Percentiles rank a stretch among this genome's conserved stretches.
phyloP scores from a whole-genome alignment of 2,329 filamentous ascomycete species.

The Aureobasidium sp. region DNA sequence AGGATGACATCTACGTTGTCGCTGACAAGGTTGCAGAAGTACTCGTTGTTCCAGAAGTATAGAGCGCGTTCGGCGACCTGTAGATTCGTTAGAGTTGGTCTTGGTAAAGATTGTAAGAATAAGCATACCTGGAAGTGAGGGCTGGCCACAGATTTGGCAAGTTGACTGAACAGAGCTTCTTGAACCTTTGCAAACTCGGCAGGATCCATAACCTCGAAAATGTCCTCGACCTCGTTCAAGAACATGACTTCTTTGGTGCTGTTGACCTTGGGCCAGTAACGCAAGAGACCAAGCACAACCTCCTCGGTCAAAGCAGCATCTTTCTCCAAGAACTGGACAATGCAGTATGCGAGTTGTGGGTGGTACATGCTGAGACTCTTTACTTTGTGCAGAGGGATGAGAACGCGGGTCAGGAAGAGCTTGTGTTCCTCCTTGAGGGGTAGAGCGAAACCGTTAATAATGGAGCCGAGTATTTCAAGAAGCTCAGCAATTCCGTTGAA shows the following conservation, averaged over 20 bases:
- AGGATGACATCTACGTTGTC: conserved; percentile 98
- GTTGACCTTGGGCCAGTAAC: conserved; percentile 99
- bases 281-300: conserved; percentile 84
- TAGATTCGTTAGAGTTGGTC: conserved; percentile 12
- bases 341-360: conserved; percentile 95
- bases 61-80: conserved; percentile 88
- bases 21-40: conserved; percentile 98
- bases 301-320: conserved; percentile 96
- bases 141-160: conserved; percentile 95
- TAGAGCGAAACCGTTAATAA: conserved; percentile 97
- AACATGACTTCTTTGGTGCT: conserved; percentile 99
- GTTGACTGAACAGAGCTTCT: conserved; percentile 91
- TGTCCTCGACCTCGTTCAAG: conserved; percentile 97
- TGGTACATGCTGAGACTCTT: conserved; percentile 99
- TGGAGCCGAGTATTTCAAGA: conserved; percentile 92
- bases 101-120: background rate
- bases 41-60: conserved; percentile 99
- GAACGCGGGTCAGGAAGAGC: conserved; percentile 85
- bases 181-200: conserved; percentile 98
- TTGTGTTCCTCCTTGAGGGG: conserved; percentile 99
- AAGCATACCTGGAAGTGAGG: conserved; percentile 77
- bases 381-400: conserved; percentile 93
- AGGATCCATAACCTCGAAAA: conserved; percentile 99
- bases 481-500: conserved; percentile 98
- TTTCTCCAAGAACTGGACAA: conserved; percentile 97